These are phyloP conservation scores for Syzygium syzygioides DNA, from an alignment of 441 rosid species.

Conservation along the genomic window DNA sequence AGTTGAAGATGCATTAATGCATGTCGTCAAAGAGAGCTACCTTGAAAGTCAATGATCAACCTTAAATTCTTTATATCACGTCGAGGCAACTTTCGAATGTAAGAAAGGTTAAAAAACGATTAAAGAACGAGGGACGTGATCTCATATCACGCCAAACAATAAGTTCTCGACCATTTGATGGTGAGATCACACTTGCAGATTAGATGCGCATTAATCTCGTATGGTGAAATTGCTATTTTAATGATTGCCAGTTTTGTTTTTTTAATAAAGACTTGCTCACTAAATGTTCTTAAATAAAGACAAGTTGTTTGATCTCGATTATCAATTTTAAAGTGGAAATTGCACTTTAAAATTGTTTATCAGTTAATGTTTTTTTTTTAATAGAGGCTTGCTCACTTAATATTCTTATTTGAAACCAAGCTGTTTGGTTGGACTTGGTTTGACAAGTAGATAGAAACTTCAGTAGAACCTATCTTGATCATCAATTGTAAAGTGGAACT, in stretches of 20 bases:
- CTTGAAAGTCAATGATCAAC: background rate
- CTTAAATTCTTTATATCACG: background rate
- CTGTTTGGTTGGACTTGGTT: background rate
- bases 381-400: background rate
- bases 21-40: background rate
- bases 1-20: background rate
- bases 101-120: background rate
- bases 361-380: background rate
- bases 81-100: background rate
- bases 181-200: background rate
- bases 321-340: background rate
- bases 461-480: background rate
- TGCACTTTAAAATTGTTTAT: background rate
- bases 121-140: background rate
- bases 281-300: background rate
- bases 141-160: background rate
- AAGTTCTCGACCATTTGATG: background rate
- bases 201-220: no score
- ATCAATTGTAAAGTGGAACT: background rate
- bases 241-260: background rate
- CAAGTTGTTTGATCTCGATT: background rate
- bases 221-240: background rate
- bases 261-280: background rate
- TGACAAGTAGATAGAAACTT: background rate
- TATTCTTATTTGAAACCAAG: background rate